Evolutionary conservation across 208 protist species (phyloP).

Genomic region (Leishmania aethiopica): DNA sequence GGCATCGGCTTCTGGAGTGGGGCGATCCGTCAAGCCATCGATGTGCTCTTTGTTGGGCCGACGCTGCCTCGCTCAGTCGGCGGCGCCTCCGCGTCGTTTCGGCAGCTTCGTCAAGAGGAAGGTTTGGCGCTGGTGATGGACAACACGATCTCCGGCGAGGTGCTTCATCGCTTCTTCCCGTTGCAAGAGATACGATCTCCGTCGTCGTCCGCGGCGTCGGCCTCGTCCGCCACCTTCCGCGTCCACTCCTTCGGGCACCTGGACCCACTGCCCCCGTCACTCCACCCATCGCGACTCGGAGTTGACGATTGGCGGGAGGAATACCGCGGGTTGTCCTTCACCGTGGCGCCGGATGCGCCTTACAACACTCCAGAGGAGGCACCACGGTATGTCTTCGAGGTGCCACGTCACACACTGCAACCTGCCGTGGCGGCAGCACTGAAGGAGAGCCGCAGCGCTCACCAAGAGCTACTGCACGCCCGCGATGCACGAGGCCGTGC

Average conservation of each 20-base stretch:
- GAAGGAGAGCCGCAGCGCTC: conserved; percentile 32
- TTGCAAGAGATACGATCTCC: conserved; percentile 48
- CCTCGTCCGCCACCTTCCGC: conserved; percentile 42
- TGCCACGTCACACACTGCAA: conserved; percentile 49
- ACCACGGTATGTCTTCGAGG: conserved; percentile 71
- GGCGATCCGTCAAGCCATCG: conserved; percentile 75
- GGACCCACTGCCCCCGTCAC: conserved; percentile 58
- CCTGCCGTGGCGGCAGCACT: conserved; percentile 45
- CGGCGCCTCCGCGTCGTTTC: conserved; percentile 43
- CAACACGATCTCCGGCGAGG: conserved; percentile 27
- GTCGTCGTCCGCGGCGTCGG: conserved; percentile 2
- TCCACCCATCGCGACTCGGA: conserved; percentile 25
- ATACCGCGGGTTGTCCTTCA: conserved; percentile 14
- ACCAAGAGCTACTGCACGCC: neutral
- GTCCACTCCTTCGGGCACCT: conserved; percentile 69
- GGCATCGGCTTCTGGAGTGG: conserved; percentile 85
- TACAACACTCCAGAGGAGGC: conserved; percentile 20
- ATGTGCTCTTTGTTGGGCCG: conserved; percentile 73
- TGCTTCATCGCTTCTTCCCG: conserved; percentile 60
- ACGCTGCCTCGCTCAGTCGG: conserved; percentile 45
- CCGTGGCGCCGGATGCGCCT: conserved; percentile 27
- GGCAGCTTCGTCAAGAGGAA: conserved; percentile 37
- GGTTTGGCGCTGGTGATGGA: conserved; percentile 19
- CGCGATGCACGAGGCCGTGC: neutral
- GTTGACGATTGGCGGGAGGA: conserved; percentile 5